Conservation (phyloP, 495 filamentous ascomycete species). For the Penicillium cosmopolitanum region DNA sequence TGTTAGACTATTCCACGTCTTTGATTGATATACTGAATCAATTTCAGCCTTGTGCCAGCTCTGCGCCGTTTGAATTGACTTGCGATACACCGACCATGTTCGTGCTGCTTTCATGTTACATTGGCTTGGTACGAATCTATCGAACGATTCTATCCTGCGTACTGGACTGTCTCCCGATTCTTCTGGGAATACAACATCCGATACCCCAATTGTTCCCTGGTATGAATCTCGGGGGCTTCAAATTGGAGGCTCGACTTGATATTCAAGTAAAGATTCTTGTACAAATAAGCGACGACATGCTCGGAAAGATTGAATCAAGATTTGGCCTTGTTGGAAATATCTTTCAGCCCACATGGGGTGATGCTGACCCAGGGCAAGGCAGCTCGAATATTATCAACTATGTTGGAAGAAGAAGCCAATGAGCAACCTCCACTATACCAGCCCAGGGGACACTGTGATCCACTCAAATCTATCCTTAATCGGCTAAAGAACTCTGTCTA, state of each 20-base stretch:
- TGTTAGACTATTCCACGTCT: not conserved
- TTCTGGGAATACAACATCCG: not conserved
- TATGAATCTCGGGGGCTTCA: conserved; percentile 1
- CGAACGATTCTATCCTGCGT: not conserved
- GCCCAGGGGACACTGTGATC: conserved; percentile 1
- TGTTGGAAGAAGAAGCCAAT: conserved; percentile 1
- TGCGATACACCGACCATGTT: conserved; percentile 3
- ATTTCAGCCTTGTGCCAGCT: not conserved
- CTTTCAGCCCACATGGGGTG: not conserved
- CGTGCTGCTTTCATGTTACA: conserved; percentile 1
- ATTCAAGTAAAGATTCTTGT: conserved; percentile 1
- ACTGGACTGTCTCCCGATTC: not conserved
- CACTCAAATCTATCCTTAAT: not conserved
- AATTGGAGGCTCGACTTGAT: conserved; percentile 4
- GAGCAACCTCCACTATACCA: conserved; percentile 4
- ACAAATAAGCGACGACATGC: not conserved
- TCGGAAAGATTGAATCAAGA: not conserved
- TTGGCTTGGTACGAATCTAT: not conserved
- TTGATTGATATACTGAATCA: not conserved
- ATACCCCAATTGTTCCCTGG: conserved; percentile 2
- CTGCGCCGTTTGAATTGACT: not conserved
- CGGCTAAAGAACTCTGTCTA: not conserved
- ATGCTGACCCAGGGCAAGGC: not conserved
- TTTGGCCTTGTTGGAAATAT: not conserved
- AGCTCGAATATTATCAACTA: not conserved